Percentiles rank a stretch among this genome's conserved stretches.
Conservation (phyloP, 2,329 filamentous ascomycete genomes). For the Xylariales sp. region DNA sequence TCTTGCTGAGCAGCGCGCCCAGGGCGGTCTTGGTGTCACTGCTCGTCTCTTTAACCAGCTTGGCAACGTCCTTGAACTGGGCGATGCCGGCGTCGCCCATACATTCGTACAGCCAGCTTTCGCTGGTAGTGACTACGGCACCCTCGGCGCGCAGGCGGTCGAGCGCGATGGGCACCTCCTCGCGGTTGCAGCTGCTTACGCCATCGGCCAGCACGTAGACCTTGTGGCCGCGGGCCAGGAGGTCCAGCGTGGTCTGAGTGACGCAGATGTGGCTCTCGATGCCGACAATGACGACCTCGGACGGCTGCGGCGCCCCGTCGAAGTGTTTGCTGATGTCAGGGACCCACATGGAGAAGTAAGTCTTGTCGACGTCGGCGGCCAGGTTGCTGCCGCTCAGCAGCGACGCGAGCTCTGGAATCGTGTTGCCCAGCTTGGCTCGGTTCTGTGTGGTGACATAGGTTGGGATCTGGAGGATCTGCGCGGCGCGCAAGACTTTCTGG, state of each 20-base stretch:
- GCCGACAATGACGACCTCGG: slow-evolving; percentile 74
- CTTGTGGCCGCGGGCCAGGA: slow-evolving; percentile 67
- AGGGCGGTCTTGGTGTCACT: slow-evolving; percentile 67
- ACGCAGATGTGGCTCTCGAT: slow-evolving; percentile 96
- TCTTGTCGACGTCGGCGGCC: slow-evolving; percentile 73
- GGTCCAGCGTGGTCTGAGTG: slow-evolving; percentile 84
- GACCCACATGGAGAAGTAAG: slow-evolving; percentile 82
- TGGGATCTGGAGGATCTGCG: slow-evolving; percentile 65
- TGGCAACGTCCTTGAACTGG: slow-evolving; percentile 70
- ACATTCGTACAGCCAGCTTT: slow-evolving; percentile 86
- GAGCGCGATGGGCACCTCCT: slow-evolving; percentile 77
- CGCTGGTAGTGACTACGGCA: slow-evolving; percentile 76
- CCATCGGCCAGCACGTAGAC: slow-evolving; percentile 89
- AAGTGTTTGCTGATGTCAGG: slow-evolving; percentile 53
- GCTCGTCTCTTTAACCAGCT: slow-evolving; percentile 73
- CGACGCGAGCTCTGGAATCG: slow-evolving; percentile 65
- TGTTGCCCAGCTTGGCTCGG: slow-evolving; percentile 70
- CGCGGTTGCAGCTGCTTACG: slow-evolving; percentile 79
- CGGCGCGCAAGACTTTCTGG: slow-evolving; percentile 64
- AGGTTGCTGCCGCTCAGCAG: slow-evolving; percentile 48
- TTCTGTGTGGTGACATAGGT: slow-evolving; percentile 86
- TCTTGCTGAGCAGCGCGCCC: slow-evolving; percentile 60
- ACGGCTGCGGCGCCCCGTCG: slow-evolving; percentile 23
- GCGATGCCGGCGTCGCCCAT: slow-evolving; percentile 74
- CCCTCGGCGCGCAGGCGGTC: slow-evolving; percentile 71